These are phyloP conservation scores for Selaginella tamariscina DNA, from an alignment of 75 land plant species.

Conservation along the genomic window DNA sequence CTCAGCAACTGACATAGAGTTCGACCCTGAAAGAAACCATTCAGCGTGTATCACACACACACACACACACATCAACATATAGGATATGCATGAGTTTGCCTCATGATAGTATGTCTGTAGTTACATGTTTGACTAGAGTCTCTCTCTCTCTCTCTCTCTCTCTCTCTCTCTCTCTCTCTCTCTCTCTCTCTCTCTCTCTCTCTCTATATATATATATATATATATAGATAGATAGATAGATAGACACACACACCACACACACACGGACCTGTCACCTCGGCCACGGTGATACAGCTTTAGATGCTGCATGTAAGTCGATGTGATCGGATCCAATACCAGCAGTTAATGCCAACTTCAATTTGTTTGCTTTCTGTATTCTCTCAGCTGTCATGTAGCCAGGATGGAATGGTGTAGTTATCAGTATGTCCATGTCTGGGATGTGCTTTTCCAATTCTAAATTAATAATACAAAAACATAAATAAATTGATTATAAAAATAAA, in stretches of 20 bases:
- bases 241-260: not conserved
- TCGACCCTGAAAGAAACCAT: too few relatives aligned
- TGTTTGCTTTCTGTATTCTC: constrained; percentile 83
- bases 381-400: constrained; percentile 86
- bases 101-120: too few relatives aligned
- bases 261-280: constrained; percentile 57
- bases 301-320: constrained; percentile 73
- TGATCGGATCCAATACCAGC: constrained; percentile 99
- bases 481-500: constrained; percentile 5
- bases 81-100: too few relatives aligned
- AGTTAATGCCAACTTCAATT: constrained; percentile 64
- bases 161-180: too few relatives aligned
- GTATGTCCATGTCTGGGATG: constrained; percentile 62
- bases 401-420: constrained; percentile 90
- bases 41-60: too few relatives aligned
- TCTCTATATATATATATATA: too few relatives aligned
- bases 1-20: constrained; percentile 79
- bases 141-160: too few relatives aligned
- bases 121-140: too few relatives aligned
- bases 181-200: too few relatives aligned
- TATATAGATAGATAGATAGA: too few relatives aligned
- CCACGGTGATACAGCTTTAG: constrained; percentile 71
- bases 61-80: too few relatives aligned
- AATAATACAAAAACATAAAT: not conserved
- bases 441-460: constrained; percentile 70